Evolutionary conservation across 75 land plant genomes (phyloP).

Genomic region (Selaginella tamariscina): DNA sequence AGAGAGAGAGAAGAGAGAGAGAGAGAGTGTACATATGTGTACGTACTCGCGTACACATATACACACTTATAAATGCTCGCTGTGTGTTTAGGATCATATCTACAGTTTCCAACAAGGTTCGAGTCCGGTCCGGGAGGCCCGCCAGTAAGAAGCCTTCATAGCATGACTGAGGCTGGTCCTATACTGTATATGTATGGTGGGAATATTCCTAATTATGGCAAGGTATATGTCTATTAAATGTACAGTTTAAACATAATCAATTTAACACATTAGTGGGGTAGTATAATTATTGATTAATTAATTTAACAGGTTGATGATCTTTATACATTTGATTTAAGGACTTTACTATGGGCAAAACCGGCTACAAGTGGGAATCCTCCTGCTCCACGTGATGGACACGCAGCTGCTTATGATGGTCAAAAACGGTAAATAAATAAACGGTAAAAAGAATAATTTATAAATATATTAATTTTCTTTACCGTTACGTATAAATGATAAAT

Average conservation of each 20-base stretch:
- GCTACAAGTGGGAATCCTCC: conserved; percentile 27
- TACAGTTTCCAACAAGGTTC: conserved; percentile 17
- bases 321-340: conserved; percentile 16
- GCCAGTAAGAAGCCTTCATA: conserved; percentile 19
- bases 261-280: background rate
- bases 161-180: conserved; percentile 27
- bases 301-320: conserved; percentile 24
- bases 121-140: conserved; percentile 22
- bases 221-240: conserved; percentile 18
- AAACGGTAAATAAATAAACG: conserved; percentile 17
- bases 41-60: too few species aligned
- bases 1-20: too few species aligned
- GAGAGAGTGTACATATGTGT: background rate
- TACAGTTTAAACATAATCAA: background rate
- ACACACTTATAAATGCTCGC: too few species aligned
- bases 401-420: conserved; percentile 30
- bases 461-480: too few species aligned
- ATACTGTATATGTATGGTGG: conserved; percentile 31
- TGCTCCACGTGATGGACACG: conserved; percentile 29
- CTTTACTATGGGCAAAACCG: conserved; percentile 27
- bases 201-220: conserved; percentile 23
- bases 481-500: too few species aligned
- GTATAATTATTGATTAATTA: background rate
- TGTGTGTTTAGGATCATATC: conserved; percentile 20
- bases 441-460: background rate